Conservation (phyloP, 1,139 yeast genomes). For the Groenewaldozyma auringiensis region DNA sequence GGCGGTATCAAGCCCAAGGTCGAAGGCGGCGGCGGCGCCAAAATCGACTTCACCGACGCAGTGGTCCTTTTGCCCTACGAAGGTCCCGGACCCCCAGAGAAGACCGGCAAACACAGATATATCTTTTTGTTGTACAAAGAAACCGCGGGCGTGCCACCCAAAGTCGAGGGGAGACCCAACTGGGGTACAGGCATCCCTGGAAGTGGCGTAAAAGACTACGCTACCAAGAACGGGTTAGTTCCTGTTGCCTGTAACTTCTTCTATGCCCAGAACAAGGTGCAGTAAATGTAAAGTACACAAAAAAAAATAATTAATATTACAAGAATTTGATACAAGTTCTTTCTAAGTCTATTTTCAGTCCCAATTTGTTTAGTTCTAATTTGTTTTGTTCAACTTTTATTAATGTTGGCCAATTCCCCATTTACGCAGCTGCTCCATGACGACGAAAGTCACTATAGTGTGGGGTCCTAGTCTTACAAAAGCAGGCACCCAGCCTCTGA, state of each 20-base stretch:
- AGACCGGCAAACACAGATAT: slow-evolving; percentile 77
- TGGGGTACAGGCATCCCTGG: slow-evolving; percentile 84
- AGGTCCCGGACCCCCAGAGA: slow-evolving; percentile 83
- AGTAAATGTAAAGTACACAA: no score
- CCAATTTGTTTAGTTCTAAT: neutral
- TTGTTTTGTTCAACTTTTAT: neutral
- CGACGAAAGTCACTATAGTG: slow-evolving; percentile 77
- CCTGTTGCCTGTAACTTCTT: slow-evolving; percentile 75
- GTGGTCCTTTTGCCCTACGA: slow-evolving; percentile 41
- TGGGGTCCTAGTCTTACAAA: slow-evolving; percentile 85
- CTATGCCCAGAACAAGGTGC: slow-evolving; percentile 56
- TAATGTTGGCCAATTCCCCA: slow-evolving; percentile 19
- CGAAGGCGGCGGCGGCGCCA: slow-evolving; percentile 30
- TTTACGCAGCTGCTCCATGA: slow-evolving; percentile 66
- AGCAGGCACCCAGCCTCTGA: slow-evolving; percentile 87
- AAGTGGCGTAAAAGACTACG: slow-evolving; percentile 72
- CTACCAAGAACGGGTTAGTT: slow-evolving; percentile 51
- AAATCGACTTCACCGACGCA: slow-evolving; percentile 27
- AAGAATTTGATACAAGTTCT: no score
- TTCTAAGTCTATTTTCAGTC: no score
- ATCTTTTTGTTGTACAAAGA: slow-evolving; percentile 70
- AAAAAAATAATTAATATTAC: no score
- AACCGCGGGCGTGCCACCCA: slow-evolving; percentile 18
- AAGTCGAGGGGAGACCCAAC: slow-evolving; percentile 52
- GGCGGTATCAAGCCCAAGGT: slow-evolving; percentile 53